Percentiles rank a stretch among this genome's conserved stretches.
Evolutionary conservation across 2,329 filamentous ascomycete genomes (phyloP).

Genomic region (Trichocomaceae sp.): DNA sequence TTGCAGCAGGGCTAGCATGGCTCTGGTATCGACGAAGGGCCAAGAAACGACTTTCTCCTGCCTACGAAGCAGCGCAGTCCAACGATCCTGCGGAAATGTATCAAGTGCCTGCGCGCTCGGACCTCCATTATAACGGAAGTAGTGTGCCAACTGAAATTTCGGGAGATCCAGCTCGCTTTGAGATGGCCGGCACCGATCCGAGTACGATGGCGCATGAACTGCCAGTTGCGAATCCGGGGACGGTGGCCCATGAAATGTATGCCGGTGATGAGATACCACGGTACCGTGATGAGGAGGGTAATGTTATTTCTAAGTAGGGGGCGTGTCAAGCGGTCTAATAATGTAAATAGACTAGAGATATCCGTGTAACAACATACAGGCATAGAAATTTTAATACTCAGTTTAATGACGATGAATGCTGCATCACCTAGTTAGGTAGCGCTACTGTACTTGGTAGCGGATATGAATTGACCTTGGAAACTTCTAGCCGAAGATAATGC

Average conservation of each 20-base stretch:
- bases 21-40: constrained; percentile 7
- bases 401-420: no score
- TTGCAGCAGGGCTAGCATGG: neutral
- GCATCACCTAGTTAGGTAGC: no score
- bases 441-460: no score
- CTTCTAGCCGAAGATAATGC: no score
- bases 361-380: no score
- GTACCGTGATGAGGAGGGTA: neutral
- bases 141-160: neutral
- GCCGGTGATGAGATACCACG: neutral
- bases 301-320: no score
- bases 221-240: neutral
- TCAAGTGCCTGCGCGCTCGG: neutral
- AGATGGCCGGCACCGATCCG: neutral
- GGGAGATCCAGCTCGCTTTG: neutral
- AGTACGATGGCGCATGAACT: neutral
- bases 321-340: no score
- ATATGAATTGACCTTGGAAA: no score
- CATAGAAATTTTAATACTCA: no score
- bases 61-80: constrained; percentile 1
- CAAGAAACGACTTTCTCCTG: neutral
- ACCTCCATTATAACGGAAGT: neutral
- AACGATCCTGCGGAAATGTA: neutral
- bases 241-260: neutral
- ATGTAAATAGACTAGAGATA: no score